A percentile compares a stretch with the other conserved stretches of the same genome.
phyloP scores from a whole-genome alignment of 2,329 filamentous ascomycete genomes.

The Stenocarpella maydis region DNA sequence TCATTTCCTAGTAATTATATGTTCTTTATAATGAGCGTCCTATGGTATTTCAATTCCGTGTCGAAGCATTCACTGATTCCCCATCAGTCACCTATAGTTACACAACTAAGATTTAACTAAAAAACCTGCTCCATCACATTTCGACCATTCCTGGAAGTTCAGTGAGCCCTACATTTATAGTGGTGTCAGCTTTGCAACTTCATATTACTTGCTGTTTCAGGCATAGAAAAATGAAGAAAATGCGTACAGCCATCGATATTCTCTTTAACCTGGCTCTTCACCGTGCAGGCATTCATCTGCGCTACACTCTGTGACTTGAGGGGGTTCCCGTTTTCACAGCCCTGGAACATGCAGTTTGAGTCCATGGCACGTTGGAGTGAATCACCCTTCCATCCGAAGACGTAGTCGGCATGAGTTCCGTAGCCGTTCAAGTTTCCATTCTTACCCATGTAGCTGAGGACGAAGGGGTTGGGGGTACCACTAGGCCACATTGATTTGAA shows the following conservation, averaged over 20 bases:
- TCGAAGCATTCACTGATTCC: too few species aligned
- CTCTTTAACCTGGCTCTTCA: slow-evolving; percentile 43
- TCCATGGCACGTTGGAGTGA: slow-evolving; percentile 45
- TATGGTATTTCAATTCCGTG: too few species aligned
- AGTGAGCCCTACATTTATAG: slow-evolving; percentile 3
- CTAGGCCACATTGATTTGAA: slow-evolving; percentile 49
- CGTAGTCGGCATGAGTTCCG: slow-evolving; percentile 45
- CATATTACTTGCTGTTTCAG: too few species aligned
- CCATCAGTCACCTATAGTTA: too few species aligned
- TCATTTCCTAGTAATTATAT: too few species aligned
- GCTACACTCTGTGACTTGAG: slow-evolving; percentile 45
- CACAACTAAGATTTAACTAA: neutral
- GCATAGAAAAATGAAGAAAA: neutral
- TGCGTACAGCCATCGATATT: slow-evolving; percentile 44
- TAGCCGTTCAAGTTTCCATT: slow-evolving; percentile 39
- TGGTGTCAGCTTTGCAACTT: neutral
- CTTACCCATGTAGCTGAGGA: slow-evolving; percentile 38
- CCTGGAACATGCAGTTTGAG: slow-evolving; percentile 43
- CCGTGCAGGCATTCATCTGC: slow-evolving; percentile 45
- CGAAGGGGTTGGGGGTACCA: slow-evolving; percentile 44
- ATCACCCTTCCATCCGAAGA: slow-evolving; percentile 47
- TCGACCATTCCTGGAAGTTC: slow-evolving; percentile 23
- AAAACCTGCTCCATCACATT: neutral
- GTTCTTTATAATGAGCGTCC: too few species aligned
- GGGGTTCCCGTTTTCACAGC: slow-evolving; percentile 44